Evolutionary conservation across 176 grass and related monocot species (phyloP).

Genomic region (Elymus sibiricus): DNA sequence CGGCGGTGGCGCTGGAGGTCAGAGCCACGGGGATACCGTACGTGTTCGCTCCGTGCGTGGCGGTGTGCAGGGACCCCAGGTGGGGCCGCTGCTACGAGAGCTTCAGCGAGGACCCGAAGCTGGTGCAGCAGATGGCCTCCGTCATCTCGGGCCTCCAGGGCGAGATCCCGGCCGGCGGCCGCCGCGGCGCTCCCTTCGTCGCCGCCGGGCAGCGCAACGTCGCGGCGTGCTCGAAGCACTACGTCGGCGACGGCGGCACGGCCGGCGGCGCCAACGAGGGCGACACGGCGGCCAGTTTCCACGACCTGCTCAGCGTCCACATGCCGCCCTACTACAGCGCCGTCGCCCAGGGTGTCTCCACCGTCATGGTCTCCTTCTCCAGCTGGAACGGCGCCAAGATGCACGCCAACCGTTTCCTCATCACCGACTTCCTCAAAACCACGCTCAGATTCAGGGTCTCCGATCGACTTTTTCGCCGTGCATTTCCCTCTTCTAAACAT

Average conservation of each 20-base stretch:
- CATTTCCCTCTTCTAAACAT: neutral
- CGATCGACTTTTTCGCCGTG: neutral
- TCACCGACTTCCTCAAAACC: slow-evolving; percentile 71
- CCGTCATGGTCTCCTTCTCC: slow-evolving; percentile 73
- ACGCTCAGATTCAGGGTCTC: slow-evolving; percentile 56
- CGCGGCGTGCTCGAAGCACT: slow-evolving; percentile 70
- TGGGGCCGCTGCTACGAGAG: slow-evolving; percentile 91
- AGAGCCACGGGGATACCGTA: slow-evolving; percentile 89
- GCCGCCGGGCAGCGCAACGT: slow-evolving; percentile 46
- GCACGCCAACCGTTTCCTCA: slow-evolving; percentile 62
- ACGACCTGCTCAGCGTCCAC: slow-evolving; percentile 49
- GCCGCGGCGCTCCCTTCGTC: neutral
- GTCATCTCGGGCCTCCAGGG: slow-evolving; percentile 68
- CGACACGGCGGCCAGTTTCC: slow-evolving; percentile 41
- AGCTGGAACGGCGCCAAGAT: slow-evolving; percentile 87
- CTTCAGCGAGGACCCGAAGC: slow-evolving; percentile 57
- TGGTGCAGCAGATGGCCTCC: slow-evolving; percentile 64
- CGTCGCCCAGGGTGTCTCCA: slow-evolving; percentile 56
- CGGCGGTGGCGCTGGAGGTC: slow-evolving; percentile 71
- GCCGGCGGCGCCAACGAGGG: slow-evolving; percentile 50
- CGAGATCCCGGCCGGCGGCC: slow-evolving; percentile 36
- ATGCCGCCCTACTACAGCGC: slow-evolving; percentile 75
- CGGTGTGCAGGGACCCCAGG: slow-evolving; percentile 74
- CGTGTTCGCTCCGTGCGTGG: slow-evolving; percentile 80
- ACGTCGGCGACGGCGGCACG: slow-evolving; percentile 74